These are phyloP conservation scores for Dryas drummondii DNA, from an alignment of 306 rosid genomes.

Conservation along the genomic window DNA sequence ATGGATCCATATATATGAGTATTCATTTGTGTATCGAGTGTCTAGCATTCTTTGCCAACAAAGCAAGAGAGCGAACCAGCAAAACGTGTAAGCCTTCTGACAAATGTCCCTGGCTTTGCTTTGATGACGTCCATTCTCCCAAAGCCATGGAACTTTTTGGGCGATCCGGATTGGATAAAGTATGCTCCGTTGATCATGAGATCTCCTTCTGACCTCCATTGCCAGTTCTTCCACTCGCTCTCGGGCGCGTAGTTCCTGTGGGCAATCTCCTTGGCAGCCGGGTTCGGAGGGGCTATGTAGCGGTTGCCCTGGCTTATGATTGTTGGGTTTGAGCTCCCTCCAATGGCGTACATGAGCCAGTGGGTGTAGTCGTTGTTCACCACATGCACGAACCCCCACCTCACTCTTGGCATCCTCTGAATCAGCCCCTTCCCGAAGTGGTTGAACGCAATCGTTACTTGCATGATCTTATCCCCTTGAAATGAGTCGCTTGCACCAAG, in stretches of 20 bases:
- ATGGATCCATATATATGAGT: no score
- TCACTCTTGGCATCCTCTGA: slow-evolving; percentile 70
- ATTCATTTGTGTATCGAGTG: no score
- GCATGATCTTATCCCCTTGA: slow-evolving; percentile 48
- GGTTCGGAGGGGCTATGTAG: slow-evolving; percentile 61
- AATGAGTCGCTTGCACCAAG: slow-evolving; percentile 52
- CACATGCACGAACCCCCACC: slow-evolving; percentile 71
- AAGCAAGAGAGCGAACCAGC: slow-evolving; percentile 45
- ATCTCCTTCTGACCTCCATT: slow-evolving; percentile 61
- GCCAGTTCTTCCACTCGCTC: slow-evolving; percentile 49
- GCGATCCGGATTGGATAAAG: slow-evolving; percentile 42
- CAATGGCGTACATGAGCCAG: slow-evolving; percentile 87
- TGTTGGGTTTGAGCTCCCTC: slow-evolving; percentile 73
- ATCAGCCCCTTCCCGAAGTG: slow-evolving; percentile 67
- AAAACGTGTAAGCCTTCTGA: slow-evolving; percentile 38
- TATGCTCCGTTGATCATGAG: slow-evolving; percentile 51
- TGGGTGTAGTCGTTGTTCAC: slow-evolving; percentile 84
- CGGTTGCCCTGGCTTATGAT: slow-evolving; percentile 85
- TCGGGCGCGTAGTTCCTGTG: slow-evolving; percentile 26
- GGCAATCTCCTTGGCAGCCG: slow-evolving; percentile 35
- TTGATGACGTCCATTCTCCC: slow-evolving; percentile 28
- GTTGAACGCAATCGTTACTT: slow-evolving; percentile 65
- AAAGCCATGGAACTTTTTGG: slow-evolving; percentile 4
- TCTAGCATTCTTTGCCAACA: slow-evolving; percentile 19
- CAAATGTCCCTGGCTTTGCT: slow-evolving; percentile 49